phyloP scores from a whole-genome alignment of 345 rosid species.

The Limnanthes douglasii region DNA sequence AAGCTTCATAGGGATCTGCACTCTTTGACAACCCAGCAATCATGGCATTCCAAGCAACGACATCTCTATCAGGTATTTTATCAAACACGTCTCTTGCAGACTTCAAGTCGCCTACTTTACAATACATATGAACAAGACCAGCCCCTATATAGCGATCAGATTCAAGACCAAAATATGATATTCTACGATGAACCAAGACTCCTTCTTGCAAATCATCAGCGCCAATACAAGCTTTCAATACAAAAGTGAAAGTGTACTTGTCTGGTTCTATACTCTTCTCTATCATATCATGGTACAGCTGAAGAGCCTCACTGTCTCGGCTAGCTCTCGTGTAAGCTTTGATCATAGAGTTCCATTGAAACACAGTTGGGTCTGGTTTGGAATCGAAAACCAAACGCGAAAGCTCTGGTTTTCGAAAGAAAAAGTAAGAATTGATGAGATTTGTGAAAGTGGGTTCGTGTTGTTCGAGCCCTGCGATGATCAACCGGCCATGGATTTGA shows the following conservation, averaged over 20 bases:
- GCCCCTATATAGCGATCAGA: conserved; percentile 39
- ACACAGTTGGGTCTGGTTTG: conserved; percentile 23
- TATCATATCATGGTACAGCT: conserved; percentile 22
- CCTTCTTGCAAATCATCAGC: conserved; percentile 27
- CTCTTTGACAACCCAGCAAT: conserved; percentile 28
- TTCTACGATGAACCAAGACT: conserved; percentile 21
- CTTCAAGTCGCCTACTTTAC: conserved; percentile 26
- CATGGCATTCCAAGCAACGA: conserved; percentile 36
- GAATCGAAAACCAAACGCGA: conserved; percentile 32
- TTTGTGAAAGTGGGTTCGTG: conserved; percentile 11
- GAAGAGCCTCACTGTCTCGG: conserved; percentile 23
- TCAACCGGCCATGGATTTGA: conserved; percentile 27
- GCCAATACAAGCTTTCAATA: conserved; percentile 44
- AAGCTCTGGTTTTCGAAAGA: conserved; percentile 22
- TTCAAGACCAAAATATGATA: conserved; percentile 25
- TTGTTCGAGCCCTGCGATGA: conserved; percentile 26
- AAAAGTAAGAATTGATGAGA: conserved; percentile 29
- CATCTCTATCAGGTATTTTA: conserved; percentile 31
- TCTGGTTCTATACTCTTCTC: conserved; percentile 27
- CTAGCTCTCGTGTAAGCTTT: conserved; percentile 28
- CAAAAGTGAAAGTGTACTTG: conserved; percentile 43
- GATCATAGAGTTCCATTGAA: conserved; percentile 33
- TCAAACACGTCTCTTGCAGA: conserved; percentile 34
- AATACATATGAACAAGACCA: conserved; percentile 32
- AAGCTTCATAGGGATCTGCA: conserved; percentile 16